These are phyloP conservation scores for Rhynchospora breviuscula DNA, from an alignment of 176 grass and related monocot species.

Conservation along the genomic window DNA sequence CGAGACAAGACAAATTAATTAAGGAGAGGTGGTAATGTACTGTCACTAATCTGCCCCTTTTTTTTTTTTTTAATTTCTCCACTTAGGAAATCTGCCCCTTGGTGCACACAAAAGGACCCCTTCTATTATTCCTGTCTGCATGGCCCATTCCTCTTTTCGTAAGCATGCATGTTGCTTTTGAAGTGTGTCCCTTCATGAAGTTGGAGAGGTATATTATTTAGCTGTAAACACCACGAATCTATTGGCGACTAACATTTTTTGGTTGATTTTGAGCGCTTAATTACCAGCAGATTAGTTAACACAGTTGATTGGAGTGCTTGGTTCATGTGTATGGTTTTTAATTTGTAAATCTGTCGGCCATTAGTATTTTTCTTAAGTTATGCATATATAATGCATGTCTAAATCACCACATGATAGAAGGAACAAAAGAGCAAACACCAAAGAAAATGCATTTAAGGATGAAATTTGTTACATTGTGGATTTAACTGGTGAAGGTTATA, in stretches of 20 bases:
- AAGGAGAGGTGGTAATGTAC: background rate
- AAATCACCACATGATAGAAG: too few relatives aligned
- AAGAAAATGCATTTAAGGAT: background rate
- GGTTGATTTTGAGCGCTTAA: background rate
- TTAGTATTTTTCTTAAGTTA: too few relatives aligned
- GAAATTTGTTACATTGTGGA: background rate
- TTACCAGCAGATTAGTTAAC: background rate
- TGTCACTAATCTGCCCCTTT: slow-evolving; percentile 11
- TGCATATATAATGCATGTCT: too few relatives aligned
- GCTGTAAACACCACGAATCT: background rate
- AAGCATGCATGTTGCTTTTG: background rate
- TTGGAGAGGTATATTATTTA: background rate
- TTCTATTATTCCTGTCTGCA: background rate
- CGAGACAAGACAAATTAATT: background rate
- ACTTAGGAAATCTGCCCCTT: slow-evolving; percentile 6
- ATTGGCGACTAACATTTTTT: background rate
- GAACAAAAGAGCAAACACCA: background rate
- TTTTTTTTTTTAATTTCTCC: too few relatives aligned
- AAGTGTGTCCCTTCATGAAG: slow-evolving; percentile 4
- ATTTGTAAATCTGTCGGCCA: too few relatives aligned
- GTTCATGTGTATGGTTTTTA: too few relatives aligned
- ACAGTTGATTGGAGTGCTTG: background rate
- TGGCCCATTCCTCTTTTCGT: slow-evolving; percentile 12
- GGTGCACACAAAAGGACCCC: background rate
- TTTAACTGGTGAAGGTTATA: background rate